phyloP scores from a whole-genome alignment of 208 protist genomes.

The Leishmania guyanensis region DNA sequence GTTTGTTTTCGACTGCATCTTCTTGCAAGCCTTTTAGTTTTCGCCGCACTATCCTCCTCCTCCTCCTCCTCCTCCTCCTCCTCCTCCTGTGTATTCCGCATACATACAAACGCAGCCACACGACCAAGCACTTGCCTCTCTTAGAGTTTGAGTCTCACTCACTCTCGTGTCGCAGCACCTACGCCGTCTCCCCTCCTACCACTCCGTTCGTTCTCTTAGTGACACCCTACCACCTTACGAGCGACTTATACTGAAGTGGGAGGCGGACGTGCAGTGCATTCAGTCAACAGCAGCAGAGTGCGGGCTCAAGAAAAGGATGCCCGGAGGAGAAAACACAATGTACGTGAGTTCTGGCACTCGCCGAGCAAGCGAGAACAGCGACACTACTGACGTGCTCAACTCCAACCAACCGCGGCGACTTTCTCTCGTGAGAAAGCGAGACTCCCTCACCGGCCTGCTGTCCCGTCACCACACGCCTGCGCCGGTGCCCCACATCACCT shows the following conservation, averaged over 20 bases:
- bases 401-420: constrained; percentile 24
- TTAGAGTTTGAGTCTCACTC: not conserved
- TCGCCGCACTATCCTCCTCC: not conserved
- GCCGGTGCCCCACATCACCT: not conserved
- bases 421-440: not conserved
- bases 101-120: not conserved
- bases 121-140: not conserved
- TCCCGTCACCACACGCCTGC: not conserved
- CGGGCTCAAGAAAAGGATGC: not conserved
- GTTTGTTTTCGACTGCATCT: not conserved
- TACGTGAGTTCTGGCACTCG: not conserved
- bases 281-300: too few species aligned
- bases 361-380: constrained; percentile 5
- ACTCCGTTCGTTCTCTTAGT: not conserved
- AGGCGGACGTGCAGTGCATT: not conserved
- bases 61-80: not conserved
- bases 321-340: not conserved
- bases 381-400: constrained; percentile 12
- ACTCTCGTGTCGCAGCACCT: not conserved
- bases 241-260: not conserved
- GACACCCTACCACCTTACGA: not conserved
- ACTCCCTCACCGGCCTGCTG: too few species aligned
- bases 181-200: not conserved
- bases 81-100: not conserved
- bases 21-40: not conserved